phyloP scores from a whole-genome alignment of 176 grass and related monocot species.

The Carex myosuroides region DNA sequence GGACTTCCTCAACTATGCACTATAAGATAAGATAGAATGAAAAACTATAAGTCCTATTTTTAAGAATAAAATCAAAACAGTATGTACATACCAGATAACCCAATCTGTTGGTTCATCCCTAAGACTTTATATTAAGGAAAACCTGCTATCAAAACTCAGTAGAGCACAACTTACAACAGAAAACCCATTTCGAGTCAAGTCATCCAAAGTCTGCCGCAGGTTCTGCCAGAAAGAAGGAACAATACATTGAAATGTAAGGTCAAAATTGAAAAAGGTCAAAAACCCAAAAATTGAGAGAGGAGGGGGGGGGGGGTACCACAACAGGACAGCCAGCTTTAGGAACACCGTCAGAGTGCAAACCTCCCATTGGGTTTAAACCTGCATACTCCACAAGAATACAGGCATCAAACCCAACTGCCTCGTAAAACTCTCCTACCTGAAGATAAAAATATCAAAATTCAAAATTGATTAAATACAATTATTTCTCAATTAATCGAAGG shows the following conservation, averaged over 20 bases:
- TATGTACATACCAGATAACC: neutral
- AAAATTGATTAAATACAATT: neutral
- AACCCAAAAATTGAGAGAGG: neutral
- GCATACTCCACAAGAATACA: slow-evolving; percentile 96
- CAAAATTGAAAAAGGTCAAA: neutral
- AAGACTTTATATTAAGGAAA: neutral
- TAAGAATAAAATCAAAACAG: neutral
- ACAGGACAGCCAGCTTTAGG: slow-evolving; percentile 96
- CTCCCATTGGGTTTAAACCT: slow-evolving; percentile 96
- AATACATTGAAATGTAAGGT: slow-evolving; percentile 14
- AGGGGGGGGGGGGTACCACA: slow-evolving; percentile 35
- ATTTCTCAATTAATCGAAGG: neutral
- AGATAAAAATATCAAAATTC: slow-evolving; percentile 9
- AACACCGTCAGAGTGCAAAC: slow-evolving; percentile 82
- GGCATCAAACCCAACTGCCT: slow-evolving; percentile 94
- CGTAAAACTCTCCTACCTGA: slow-evolving; percentile 97
- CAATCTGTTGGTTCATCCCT: neutral
- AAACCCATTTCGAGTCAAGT: slow-evolving; percentile 90
- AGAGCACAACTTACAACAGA: slow-evolving; percentile 58
- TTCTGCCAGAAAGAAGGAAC: slow-evolving; percentile 53
- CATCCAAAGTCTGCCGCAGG: slow-evolving; percentile 91
- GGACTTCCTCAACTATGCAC: slow-evolving; percentile 99
- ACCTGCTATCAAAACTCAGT: slow-evolving; percentile 20
- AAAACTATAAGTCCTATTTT: neutral
- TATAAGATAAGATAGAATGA: slow-evolving; percentile 28